Base-by-base conservation (phyloP, 805 yeast genomes). In the Yarrowia keelungensis region DNA sequence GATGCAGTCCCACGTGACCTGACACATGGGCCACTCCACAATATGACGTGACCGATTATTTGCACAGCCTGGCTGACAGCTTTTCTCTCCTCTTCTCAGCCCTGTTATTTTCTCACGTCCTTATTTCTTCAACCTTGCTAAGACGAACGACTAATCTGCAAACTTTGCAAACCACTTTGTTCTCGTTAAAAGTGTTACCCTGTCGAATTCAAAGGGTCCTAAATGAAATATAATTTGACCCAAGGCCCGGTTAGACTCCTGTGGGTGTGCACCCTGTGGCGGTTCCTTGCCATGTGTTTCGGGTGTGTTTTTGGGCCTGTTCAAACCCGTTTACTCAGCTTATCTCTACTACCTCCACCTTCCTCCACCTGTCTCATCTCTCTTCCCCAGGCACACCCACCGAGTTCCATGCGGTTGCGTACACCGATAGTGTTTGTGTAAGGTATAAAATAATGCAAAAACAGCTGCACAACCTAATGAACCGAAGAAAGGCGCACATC, bases 331-430 rank as follows among this genome's bases (percentile, higher is more conserved):
- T 26, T 26, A 5, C 32, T 26, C 32, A 38, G 39, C 10, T 2
- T 8, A 10, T 15, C 42, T 3, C 8, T 2, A 15, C 19, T 8
- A 4, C 39, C 39, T 32, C 9, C 32, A 51, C 58, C 32, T n/a
- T n/a, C 41, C 49, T 19, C 59, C 43, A 39, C 8, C 5, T 38
- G 22, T 51, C 14, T 39, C 46, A 38, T 39, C 16, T 14, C 16
- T 11, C 42, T 15, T 10, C 36, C 12, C 35, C 45, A 53, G 59
- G 45, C 32, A 53, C 59, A 38, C 43, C 32, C 12, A 16, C 22
- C 36, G 59, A 39, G 14, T 39, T 53, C 45, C 45, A 53, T 53
- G 59, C 59, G 58, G 42, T 53, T 39, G 45, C 45, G 19, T 53
- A 53, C 59, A 14, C 39, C 35, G 59, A 53, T 53, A 53, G 59